These are phyloP conservation scores for Colletotrichum aenigma DNA, from an alignment of 2,329 filamentous ascomycete species.

Conservation along the genomic window DNA sequence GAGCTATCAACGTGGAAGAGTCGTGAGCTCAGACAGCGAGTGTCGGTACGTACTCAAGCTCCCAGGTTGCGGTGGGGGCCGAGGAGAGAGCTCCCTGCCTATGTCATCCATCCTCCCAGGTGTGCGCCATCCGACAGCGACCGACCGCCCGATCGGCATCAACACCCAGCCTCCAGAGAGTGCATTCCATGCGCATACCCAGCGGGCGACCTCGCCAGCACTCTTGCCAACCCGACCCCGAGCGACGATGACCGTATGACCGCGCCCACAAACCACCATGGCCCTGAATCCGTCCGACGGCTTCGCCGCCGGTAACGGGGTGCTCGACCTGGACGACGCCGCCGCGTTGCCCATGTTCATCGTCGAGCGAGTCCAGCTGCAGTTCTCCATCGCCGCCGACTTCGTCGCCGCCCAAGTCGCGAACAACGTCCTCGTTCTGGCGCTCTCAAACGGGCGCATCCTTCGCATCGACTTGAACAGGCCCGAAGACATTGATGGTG, in stretches of 20 bases:
- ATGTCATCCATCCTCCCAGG: conserved; percentile 21
- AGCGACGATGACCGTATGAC: conserved; percentile 16
- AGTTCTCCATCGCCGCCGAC: conserved; percentile 92
- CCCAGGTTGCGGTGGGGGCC: not conserved
- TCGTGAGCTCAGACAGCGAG: not conserved
- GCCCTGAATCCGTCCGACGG: conserved; percentile 73
- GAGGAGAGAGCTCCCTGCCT: conserved; percentile 1
- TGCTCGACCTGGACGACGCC: conserved; percentile 59
- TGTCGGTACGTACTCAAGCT: conserved; percentile 12
- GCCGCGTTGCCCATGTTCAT: conserved; percentile 89
- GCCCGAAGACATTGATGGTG: conserved; percentile 93
- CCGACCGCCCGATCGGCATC: not conserved
- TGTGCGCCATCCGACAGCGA: not conserved
- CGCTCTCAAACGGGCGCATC: conserved; percentile 89
- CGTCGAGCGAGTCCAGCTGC: conserved; percentile 88
- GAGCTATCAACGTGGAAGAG: not conserved
- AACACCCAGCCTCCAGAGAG: conserved; percentile 12
- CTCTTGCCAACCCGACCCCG: not conserved
- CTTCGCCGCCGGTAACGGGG: conserved; percentile 70
- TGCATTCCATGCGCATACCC: conserved; percentile 4
- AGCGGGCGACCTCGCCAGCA: not conserved
- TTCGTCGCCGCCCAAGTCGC: conserved; percentile 97
- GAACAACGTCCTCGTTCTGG: conserved; percentile 94
- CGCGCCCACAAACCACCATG: conserved; percentile 47
- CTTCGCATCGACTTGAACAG: conserved; percentile 92